Base-by-base conservation (phyloP, 2,329 filamentous ascomycete genomes). In the Colletotrichum shisoi region DNA sequence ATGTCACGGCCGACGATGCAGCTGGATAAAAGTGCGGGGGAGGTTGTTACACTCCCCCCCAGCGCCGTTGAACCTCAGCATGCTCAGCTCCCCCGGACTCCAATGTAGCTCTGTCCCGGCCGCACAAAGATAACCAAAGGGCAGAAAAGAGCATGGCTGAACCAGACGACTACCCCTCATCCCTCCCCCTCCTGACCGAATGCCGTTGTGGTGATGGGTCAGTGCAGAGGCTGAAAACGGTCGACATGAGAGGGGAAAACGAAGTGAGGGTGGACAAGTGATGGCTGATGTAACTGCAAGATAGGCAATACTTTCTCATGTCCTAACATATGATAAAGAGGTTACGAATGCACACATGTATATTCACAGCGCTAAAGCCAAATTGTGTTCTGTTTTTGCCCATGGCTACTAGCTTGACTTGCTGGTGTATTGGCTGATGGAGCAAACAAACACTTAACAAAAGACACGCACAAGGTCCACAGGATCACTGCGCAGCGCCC, bases 211-310 rank as follows among this genome's bases (percentile, higher is more conserved):
- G 17, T 34, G 59, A 46, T 63, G 63, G 63, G 59, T 57, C 59
- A 57, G 53, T 63, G 59, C 53, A 64, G 54, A 49, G 48, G 61
- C 61, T 64, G 64, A 49, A 59, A 21, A 44, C 44, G 21, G 45
- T 24, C 51, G 51, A n/a, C 34, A 31, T 27, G 11, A 13, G 17
- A 46, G 56, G 46, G 13, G 34, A 9, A 37, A 24, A 31, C 2
- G 40, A 27, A 37, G 11, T 27, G 56, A 19, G 19, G n/a, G 2
- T 3, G 44, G 27, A 31, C 27, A 31, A 8, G 27, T 31, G 2
- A n/a, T 46, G 54, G 40, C 19, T 27, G 53, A 9, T 31, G 31
- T 21, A 40, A 34, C 24, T 39, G 19, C 17, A 40, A n/a, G 31
- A 31, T 27, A 19, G 56, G 31, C 56, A 27, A 31, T 39, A 39